Evolutionary conservation across 139 green algal genomes (phyloP), one percentile per base, ranked within the genome.

Genomic region (Nannochloris sp.): DNA sequence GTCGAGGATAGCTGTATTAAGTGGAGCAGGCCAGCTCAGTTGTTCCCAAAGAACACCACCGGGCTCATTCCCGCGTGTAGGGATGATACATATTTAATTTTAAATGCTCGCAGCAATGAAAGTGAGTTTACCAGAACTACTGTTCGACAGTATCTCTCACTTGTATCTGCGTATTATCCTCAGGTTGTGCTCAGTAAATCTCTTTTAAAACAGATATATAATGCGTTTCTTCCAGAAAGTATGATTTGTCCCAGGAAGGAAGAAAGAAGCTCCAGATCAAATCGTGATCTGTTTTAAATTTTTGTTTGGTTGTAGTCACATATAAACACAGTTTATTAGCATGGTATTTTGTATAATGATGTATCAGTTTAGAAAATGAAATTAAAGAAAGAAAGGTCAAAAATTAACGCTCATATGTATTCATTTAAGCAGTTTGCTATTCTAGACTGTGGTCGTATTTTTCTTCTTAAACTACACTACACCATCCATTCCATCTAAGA

Each of bases 401-500:
- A 51, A 51, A 27, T 51, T 51, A 19, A 51, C 19, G 19, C 42
- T 51, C 42, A n/a, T n/a, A n/a, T n/a, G n/a, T n/a, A n/a, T n/a
- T n/a, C n/a, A n/a, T n/a, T n/a, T n/a, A n/a, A n/a, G n/a, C n/a
- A n/a, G n/a, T n/a, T n/a, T n/a, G n/a, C n/a, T n/a, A n/a, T n/a
- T n/a, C n/a, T n/a, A n/a, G n/a, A n/a, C n/a, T n/a, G n/a, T n/a
- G n/a, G n/a, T n/a, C n/a, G n/a, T n/a, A n/a, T n/a, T n/a, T n/a
- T n/a, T n/a, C n/a, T n/a, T n/a, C n/a, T n/a, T n/a, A n/a, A n/a
- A n/a, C n/a, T 74, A 51, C n/a, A 90, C 79, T 0, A 63, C 33
- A 24, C 86, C 86, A 45, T 92, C 86, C 61, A 93, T 85, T 27
- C 85, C 86, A 45, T 92, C 85, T 2, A 90, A 64, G 23, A 93